Evolutionary conservation across 768 basidiomycete species (phyloP), one percentile per base, ranked within the genome.

Genomic region (Naganishia friedmannii): DNA sequence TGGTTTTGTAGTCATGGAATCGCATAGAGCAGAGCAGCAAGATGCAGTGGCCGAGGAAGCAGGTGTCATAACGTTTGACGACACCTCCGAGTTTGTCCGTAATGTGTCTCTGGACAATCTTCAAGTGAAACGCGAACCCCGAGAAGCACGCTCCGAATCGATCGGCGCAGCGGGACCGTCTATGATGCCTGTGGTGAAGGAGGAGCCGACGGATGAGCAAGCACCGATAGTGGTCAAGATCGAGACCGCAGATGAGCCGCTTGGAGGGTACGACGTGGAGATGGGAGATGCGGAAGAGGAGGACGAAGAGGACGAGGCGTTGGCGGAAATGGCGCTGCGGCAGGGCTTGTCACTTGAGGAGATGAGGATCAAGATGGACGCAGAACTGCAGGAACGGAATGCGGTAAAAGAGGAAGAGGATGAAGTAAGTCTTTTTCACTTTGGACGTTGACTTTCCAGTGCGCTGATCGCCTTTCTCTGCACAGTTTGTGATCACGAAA

Each of bases 71-170:
- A 90, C 90, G 0, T 93, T 99, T 72, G 94, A 98, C 77, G 94
- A 97, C 74, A 98, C 95, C 0, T 92, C 93, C 0, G 95, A 97
- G 79, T 99, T 99, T 73, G 91, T 98, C 48, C 88, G 93, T 21
- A 88, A 83, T 68, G 80, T 83, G 67, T 77, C 74, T 0, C 68
- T 76, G 9, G 77, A 79, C 48, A 74, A 74, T 0, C 72, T 77
- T 0, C 72, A 72, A 26, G 77, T 78, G 54, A 80, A 81, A 73
- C 70, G 76, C n/a, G 81, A 79, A 71, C 65, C 71, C 31, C 65
- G 46, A 21, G 42, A 87, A 86, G 75, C 84, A 79, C 67, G 53
- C 37, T 72, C 79, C n/a, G 74, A 73, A 9, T 57, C 74, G 28
- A 39, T 70, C 46, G 55, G 68, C 15, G 13, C 66, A n/a, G 53